Percentiles rank a stretch among this genome's conserved stretches.
Conservation (phyloP, 495 filamentous ascomycete genomes). For the Hyaloscypha bicolor region DNA sequence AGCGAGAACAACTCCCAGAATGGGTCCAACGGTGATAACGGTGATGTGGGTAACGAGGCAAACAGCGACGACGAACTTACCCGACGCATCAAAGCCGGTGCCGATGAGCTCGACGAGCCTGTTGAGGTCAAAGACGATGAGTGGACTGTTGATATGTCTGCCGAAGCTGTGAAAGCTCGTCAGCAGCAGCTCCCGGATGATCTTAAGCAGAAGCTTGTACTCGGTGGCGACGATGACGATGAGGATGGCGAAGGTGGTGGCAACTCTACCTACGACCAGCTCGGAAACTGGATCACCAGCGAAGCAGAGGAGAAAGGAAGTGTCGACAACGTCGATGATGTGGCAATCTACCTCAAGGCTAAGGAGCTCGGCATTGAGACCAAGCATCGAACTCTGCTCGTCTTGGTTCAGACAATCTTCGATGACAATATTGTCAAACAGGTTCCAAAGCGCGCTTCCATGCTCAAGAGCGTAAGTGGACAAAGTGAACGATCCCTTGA, state of each 20-base stretch:
- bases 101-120: slow-evolving; percentile 69
- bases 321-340: slow-evolving; percentile 74
- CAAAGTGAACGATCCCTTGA: neutral
- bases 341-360: slow-evolving; percentile 94
- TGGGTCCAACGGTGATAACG: slow-evolving; percentile 63
- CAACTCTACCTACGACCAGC: slow-evolving; percentile 82
- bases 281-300: slow-evolving; percentile 89
- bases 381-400: slow-evolving; percentile 92
- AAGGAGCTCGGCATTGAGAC: slow-evolving; percentile 92
- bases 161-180: slow-evolving; percentile 92
- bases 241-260: slow-evolving; percentile 76
- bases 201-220: slow-evolving; percentile 83
- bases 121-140: slow-evolving; percentile 78
- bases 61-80: slow-evolving; percentile 92
- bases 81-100: slow-evolving; percentile 82
- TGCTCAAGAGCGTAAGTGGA: slow-evolving; percentile 79
- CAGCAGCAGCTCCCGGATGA: slow-evolving; percentile 87
- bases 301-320: slow-evolving; percentile 71
- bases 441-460: slow-evolving; percentile 73
- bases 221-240: slow-evolving; percentile 84
- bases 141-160: slow-evolving; percentile 94
- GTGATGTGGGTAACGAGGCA: slow-evolving; percentile 70
- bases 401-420: slow-evolving; percentile 92
- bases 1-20: slow-evolving; percentile 71
- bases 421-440: slow-evolving; percentile 83